Evolutionary conservation across 1,284 basidiomycete species (phyloP), one percentile per base, ranked within the genome.

Genomic region (Pholiota adiposa): DNA sequence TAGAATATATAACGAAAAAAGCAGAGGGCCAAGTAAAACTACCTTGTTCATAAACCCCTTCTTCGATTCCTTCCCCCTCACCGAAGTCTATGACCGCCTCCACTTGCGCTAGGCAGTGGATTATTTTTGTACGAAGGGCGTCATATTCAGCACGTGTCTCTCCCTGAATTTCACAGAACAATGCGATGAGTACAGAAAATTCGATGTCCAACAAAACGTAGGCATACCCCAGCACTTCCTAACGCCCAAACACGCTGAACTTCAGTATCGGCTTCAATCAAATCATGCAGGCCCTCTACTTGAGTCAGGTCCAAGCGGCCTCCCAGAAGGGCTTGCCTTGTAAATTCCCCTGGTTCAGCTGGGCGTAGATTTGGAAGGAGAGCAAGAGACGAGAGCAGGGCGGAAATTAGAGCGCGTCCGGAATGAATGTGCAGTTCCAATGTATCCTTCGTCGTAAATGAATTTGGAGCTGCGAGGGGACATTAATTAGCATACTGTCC

Each of bases 61-160:
- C 88, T 64, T 94, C 93, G 33, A 95, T 86, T 19, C 93, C 90
- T 69, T 96, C 93, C 23, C 90, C 91, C 73, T 96, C 94, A 5
- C 90, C 89, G 72, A 96, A 97, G 72, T 96, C 94, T 58, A 97
- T 95, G 40, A 96, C 75, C 1, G 94, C 94, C 73, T 97, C 94
- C 0, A 93, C 79, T 63, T 88, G 81, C 11, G 93, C 88, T 50
- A 93, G 83, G 56, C 88, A 89, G 25, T 83, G 76, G 38, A 96
- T 83, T 25, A 94, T 85, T 25, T 85, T 80, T 7, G 71, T 69
- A 49, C 94, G 79, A 44, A 96, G 75, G 2, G 79, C 68, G 49
- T 92, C 86, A 64, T 90, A 92, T 52, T 93, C 67, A 72, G 92
- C 48, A 65, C 96, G 54, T 84, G 92, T 41, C 73, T 94, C 19